Evolutionary conservation across 2,329 filamentous ascomycete genomes (phyloP).

Genomic region (Huntiella savannae): DNA sequence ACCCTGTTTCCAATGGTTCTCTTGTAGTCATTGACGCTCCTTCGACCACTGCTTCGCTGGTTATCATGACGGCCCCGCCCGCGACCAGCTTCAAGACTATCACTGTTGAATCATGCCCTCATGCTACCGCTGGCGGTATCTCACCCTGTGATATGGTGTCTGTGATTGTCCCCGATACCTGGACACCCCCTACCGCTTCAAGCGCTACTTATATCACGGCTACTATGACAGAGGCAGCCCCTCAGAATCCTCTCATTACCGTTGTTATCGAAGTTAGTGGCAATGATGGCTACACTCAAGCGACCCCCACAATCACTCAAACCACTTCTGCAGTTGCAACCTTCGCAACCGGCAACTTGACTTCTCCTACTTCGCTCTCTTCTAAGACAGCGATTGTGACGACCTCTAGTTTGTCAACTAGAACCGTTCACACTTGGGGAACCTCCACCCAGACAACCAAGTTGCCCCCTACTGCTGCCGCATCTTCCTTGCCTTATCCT

Average conservation of each 20-base stretch:
- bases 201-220: conserved; percentile 2
- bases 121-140: background rate
- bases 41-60: conserved; percentile 1
- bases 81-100: conserved; percentile 8
- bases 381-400: no score
- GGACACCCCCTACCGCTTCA: conserved; percentile 4
- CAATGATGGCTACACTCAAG: background rate
- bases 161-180: conserved; percentile 6
- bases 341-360: background rate
- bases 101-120: conserved; percentile 7
- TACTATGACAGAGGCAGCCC: conserved; percentile 5
- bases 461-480: background rate
- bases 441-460: background rate
- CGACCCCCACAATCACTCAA: background rate
- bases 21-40: conserved; percentile 5
- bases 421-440: background rate
- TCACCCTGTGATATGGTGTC: conserved; percentile 3
- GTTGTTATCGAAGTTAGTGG: conserved; percentile 4
- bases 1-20: conserved; percentile 1
- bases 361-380: background rate
- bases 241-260: conserved; percentile 7
- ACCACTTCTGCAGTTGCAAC: background rate
- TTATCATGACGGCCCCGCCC: conserved; percentile 3
- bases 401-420: no score
- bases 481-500: background rate